Base-by-base conservation (phyloP, 2,329 filamentous ascomycete species). In the Zymoseptoria pseudotritici region DNA sequence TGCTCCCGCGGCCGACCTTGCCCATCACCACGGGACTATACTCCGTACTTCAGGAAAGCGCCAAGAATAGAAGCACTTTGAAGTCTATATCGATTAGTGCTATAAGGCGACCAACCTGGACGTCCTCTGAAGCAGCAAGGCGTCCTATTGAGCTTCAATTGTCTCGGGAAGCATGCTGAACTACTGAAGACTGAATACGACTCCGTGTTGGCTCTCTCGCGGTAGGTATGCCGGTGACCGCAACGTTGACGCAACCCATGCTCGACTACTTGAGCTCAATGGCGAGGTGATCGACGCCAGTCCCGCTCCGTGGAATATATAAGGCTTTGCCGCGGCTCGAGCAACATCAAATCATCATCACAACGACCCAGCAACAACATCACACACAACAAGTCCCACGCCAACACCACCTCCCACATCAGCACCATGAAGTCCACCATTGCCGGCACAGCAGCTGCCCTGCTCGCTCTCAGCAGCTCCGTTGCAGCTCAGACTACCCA, bases 401-500 rank as follows among this genome's bases (percentile, higher is more conserved):
- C 36, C 36, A 42, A 42, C 36, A 42, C 17, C 36, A 17, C 10
- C 11, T 42, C 36, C 10, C 10, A 11, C 17, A 29, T 42, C 20
- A 46, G n/a, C 55, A 63, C 53, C 20, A 63, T 63, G 61, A 63
- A 65, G 58, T 54, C 63, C 22, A 54, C 50, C 46, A 54, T 61
- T 50, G 50, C 56, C 21, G 36, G 53, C 51, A 31, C 53, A 13
- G 36, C 58, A 49, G 59, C 61, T 42, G 57, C 58, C 55, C 36
- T 67, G 49, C 63, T 74, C 22, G 58, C 60, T 24, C 19, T 66
- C 26, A 65, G 69, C n/a, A 64, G 64, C 22, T 54, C 54, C 9
- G 64, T 65, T n/a, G 59, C 57, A 20, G 72, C 74, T 9, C 73
- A 76, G 62, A 58, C 53, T 10, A 66, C 67, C 67, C 61, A 73